Conservation (phyloP, 805 yeast genomes). For the Yarrowia sp. region DNA sequence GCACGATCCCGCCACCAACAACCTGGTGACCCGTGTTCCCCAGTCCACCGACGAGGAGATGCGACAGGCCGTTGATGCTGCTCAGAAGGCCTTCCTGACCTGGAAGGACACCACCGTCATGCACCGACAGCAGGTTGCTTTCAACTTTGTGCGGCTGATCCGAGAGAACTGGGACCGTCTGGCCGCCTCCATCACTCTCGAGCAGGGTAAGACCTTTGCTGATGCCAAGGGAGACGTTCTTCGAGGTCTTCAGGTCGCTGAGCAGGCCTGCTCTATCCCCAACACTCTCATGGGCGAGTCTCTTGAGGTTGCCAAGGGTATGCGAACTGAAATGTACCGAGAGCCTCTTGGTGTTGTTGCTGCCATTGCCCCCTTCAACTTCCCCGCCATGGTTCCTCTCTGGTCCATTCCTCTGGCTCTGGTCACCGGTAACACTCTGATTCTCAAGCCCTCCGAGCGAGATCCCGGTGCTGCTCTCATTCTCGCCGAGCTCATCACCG, state of each 20-base stretch:
- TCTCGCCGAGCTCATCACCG: slow-evolving; percentile 65
- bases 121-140: slow-evolving; percentile 60
- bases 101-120: slow-evolving; percentile 55
- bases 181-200: slow-evolving; percentile 61
- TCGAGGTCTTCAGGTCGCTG: slow-evolving; percentile 76
- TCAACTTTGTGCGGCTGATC: slow-evolving; percentile 63
- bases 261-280: slow-evolving; percentile 66
- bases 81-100: slow-evolving; percentile 56
- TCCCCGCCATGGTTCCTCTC: slow-evolving; percentile 80
- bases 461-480: slow-evolving; percentile 81
- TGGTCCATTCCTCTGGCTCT: slow-evolving; percentile 64
- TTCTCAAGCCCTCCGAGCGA: slow-evolving; percentile 68
- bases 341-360: slow-evolving; percentile 71
- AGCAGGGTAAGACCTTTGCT: slow-evolving; percentile 74
- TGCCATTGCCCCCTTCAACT: slow-evolving; percentile 76
- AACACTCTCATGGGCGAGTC: slow-evolving; percentile 58
- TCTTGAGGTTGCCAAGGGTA: slow-evolving; percentile 66
- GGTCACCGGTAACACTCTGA: slow-evolving; percentile 71
- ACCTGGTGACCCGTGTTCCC: slow-evolving; percentile 65
- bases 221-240: slow-evolving; percentile 76
- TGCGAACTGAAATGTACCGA: slow-evolving; percentile 76
- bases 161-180: slow-evolving; percentile 65
- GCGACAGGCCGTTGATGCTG: slow-evolving; percentile 62
- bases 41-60: slow-evolving; percentile 67
- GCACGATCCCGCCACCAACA: slow-evolving; percentile 73